Percentiles rank a stretch among this genome's conserved stretches.
Evolutionary conservation across 164 flowering plant species (phyloP).

Genomic region (Annona cherimola): DNA sequence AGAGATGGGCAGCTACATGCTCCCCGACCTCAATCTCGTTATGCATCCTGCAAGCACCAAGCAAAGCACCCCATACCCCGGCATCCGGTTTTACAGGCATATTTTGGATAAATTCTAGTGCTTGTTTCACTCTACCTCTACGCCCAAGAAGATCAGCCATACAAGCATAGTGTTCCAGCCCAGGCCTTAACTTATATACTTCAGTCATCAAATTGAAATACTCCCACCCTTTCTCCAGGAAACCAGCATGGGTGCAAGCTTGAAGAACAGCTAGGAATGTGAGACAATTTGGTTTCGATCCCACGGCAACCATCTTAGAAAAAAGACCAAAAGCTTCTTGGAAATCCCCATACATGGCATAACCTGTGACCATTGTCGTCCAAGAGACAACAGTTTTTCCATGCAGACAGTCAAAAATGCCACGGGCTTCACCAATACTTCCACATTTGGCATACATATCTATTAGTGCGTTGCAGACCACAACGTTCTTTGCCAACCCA

Average conservation of each 20-base stretch:
- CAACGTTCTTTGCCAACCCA: slow-evolving; percentile 24
- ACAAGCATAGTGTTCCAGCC: slow-evolving; percentile 54
- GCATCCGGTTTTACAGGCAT: slow-evolving; percentile 59
- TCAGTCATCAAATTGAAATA: slow-evolving; percentile 40
- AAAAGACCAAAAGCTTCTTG: slow-evolving; percentile 43
- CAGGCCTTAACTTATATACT: slow-evolving; percentile 34
- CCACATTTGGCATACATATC: slow-evolving; percentile 79
- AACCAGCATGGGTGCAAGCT: slow-evolving; percentile 60
- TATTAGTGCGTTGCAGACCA: slow-evolving; percentile 50
- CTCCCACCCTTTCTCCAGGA: slow-evolving; percentile 50
- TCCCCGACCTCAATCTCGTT: slow-evolving; percentile 36
- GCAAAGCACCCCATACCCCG: slow-evolving; percentile 56
- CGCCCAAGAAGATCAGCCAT: slow-evolving; percentile 62
- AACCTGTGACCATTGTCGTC: slow-evolving; percentile 61
- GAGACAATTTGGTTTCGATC: slow-evolving; percentile 47
- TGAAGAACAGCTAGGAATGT: slow-evolving; percentile 62
- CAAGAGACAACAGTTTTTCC: slow-evolving; percentile 50
- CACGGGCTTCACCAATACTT: slow-evolving; percentile 32
- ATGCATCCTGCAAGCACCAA: slow-evolving; percentile 54
- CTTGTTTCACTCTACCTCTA: slow-evolving; percentile 48
- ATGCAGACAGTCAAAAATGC: slow-evolving; percentile 33
- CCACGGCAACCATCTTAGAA: slow-evolving; percentile 31
- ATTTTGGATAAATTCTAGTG: slow-evolving; percentile 35
- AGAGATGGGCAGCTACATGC: slow-evolving; percentile 34
- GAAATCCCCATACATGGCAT: slow-evolving; percentile 48